A percentile compares a stretch with the other conserved stretches of the same genome.
Conservation (phyloP, 768 basidiomycete species). For the Mycena galopus region DNA sequence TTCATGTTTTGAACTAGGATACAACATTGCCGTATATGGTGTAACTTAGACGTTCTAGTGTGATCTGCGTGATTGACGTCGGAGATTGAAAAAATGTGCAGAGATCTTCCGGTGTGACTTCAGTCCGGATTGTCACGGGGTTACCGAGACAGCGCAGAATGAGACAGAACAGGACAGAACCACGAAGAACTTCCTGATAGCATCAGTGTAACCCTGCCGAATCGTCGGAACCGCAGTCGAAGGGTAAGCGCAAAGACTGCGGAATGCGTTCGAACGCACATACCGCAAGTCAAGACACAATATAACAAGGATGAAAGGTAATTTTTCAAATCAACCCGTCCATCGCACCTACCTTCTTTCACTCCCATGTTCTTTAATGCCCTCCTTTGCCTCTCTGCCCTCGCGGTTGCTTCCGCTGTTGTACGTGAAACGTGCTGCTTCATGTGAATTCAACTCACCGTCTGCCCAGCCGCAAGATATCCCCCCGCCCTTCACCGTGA, state of each 20-base stretch:
- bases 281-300: neutral
- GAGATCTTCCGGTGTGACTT: no score
- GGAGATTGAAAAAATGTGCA: no score
- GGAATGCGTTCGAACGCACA: neutral
- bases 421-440: neutral
- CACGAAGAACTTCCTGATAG: no score
- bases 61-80: no score
- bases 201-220: no score
- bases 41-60: no score
- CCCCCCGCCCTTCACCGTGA: slow-evolving; percentile 17
- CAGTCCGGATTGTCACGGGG: no score
- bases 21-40: no score
- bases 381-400: slow-evolving; percentile 1
- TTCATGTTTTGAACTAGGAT: no score
- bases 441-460: neutral
- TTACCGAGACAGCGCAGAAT: no score
- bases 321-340: neutral
- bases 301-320: neutral
- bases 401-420: neutral
- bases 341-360: neutral
- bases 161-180: no score
- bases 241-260: neutral
- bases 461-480: slow-evolving; percentile 9
- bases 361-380: slow-evolving; percentile 24
- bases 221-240: no score